These are phyloP conservation scores for Citrus unshiu DNA, from an alignment of 345 rosid genomes.

Conservation along the genomic window DNA sequence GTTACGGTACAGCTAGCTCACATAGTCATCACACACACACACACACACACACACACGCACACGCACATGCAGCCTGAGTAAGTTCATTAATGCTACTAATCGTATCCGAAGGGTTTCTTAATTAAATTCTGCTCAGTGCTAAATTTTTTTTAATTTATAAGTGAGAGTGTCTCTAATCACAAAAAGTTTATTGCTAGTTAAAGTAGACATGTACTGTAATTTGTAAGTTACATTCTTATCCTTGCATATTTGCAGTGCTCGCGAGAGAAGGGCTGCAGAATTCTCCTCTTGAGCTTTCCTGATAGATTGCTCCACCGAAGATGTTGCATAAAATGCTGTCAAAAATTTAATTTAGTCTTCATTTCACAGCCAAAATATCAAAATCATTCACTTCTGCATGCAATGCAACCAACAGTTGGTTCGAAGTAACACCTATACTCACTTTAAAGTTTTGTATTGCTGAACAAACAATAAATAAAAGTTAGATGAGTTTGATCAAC, in stretches of 20 bases:
- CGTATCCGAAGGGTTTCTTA: background rate
- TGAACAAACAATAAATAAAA: too few relatives aligned
- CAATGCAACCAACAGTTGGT: background rate
- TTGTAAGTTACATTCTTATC: slow-evolving; percentile 42
- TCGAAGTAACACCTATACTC: too few relatives aligned
- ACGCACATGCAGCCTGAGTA: background rate
- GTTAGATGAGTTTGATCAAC: too few relatives aligned
- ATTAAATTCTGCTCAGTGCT: background rate
- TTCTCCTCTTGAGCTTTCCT: slow-evolving; percentile 57
- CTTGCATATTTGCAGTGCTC: slow-evolving; percentile 53
- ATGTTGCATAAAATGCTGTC: slow-evolving; percentile 34
- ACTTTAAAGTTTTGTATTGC: too few relatives aligned
- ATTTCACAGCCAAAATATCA: background rate
- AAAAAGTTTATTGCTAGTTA: too few relatives aligned
- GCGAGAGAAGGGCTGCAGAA: slow-evolving; percentile 47
- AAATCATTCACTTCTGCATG: background rate
- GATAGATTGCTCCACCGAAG: slow-evolving; percentile 38
- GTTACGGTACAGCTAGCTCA: too few relatives aligned
- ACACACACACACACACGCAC: too few relatives aligned
- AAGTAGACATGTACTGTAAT: too few relatives aligned
- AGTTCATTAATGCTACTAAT: background rate
- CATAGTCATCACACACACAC: too few relatives aligned
- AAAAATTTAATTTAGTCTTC: background rate
- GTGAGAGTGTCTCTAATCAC: background rate
- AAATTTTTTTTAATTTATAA: too few relatives aligned